Evolutionary conservation across 768 basidiomycete species (phyloP), one percentile per base, ranked within the genome.

Genomic region (Leucogyrophana mollusca): DNA sequence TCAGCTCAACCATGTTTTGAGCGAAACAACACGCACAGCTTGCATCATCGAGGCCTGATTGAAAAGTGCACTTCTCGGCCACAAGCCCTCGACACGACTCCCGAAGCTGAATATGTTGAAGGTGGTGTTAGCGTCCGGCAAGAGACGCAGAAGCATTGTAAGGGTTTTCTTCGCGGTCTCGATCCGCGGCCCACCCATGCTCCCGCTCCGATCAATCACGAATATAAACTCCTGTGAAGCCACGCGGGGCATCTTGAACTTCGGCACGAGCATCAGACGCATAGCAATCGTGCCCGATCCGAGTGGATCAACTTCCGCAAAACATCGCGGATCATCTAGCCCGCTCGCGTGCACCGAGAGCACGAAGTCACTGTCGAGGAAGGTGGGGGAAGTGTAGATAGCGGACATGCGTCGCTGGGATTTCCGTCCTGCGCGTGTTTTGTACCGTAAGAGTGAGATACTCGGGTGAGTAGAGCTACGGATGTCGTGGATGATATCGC

Each of bases 61-160:
- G 40, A 76, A 77, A 0, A 10, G 16, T 18, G 48, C 49, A 43
- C 76, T 73, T 0, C 18, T 34, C 0, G 30, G 18, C 74, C 74
- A 80, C 3, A 80, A 52, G 7, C 56, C 36, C 4, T 47, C 49
- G 4, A 58, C 58, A 0, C 9, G 0, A 9, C 1, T 39, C 0
- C 78, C 80, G 53, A 85, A 85, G 43, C 74, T 75, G 44, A 79
- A 69, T n/a, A 85, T 67, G 42, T 85, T 85, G 67, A 85, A 80
- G 1, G 41, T 53, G 0, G 79, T 74, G 3, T 65, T 65, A 0
- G 50, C 30, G 20, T 34, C 46, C 0, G 81, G 79, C 3, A 85
- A 65, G 54, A 80, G 67, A 5, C 67, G 71, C 13, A 85, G 63
- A 0, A 85, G 55, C 51, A 78, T 65, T 0, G 39, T 38, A 24